phyloP scores from a whole-genome alignment of 2,329 filamentous ascomycete genomes.

The Pseudogymnoascus sp. region DNA sequence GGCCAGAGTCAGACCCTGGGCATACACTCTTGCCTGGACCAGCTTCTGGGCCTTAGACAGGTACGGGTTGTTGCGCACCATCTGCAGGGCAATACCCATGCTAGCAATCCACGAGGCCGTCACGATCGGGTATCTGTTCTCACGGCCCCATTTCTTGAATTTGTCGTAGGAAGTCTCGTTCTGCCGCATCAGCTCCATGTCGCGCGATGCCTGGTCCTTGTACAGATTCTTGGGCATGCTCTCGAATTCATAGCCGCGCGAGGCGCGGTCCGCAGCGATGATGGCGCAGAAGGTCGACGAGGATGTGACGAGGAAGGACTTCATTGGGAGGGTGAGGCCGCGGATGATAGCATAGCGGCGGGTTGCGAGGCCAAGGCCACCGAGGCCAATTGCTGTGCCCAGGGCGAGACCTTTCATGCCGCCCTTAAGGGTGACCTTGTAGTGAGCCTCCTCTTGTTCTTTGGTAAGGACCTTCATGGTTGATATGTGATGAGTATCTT shows the following conservation, averaged over 20 bases:
- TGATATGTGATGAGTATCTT: background rate
- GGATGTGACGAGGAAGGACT: constrained; percentile 80
- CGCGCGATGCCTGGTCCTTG: constrained; percentile 53
- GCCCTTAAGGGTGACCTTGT: constrained; percentile 69
- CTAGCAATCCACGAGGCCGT: constrained; percentile 57
- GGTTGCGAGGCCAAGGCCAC: constrained; percentile 39
- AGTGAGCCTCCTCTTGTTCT: constrained; percentile 85
- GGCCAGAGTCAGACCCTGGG: constrained; percentile 61
- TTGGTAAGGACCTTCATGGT: constrained; percentile 91
- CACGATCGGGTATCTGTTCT: constrained; percentile 61
- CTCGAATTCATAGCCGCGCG: constrained; percentile 60
- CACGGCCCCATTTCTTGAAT: constrained; percentile 62
- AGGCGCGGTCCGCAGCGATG: constrained; percentile 70
- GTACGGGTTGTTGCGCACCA: constrained; percentile 57
- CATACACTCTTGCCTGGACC: constrained; percentile 69
- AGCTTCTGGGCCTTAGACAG: constrained; percentile 58
- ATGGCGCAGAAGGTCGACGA: constrained; percentile 79
- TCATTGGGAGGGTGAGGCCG: constrained; percentile 78
- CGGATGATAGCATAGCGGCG: constrained; percentile 70
- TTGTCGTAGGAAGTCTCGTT: constrained; percentile 31
- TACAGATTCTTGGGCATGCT: constrained; percentile 62
- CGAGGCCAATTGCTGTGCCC: constrained; percentile 60
- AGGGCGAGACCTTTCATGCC: constrained; percentile 58
- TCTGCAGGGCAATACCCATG: constrained; percentile 53
- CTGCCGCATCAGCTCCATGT: constrained; percentile 43